Conservation (phyloP, 306 rosid genomes). For the Pyrus betulifolia region DNA sequence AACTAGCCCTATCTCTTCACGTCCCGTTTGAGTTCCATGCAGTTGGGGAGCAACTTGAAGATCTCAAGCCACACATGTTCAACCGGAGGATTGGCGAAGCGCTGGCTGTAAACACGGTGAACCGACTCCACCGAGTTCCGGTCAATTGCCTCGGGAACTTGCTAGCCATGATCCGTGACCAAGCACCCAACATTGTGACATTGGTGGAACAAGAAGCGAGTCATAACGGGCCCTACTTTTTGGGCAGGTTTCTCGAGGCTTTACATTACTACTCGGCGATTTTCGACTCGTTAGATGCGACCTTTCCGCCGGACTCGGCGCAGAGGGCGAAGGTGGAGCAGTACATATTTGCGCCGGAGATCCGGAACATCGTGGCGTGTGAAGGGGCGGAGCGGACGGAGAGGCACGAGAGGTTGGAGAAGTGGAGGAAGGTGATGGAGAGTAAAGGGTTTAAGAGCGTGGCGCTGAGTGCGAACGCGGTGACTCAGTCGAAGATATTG, state of each 20-base stretch:
- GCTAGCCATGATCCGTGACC: slow-evolving; percentile 66
- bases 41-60: slow-evolving; percentile 61
- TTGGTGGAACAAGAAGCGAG: slow-evolving; percentile 85
- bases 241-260: slow-evolving; percentile 75
- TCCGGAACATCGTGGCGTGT: slow-evolving; percentile 72
- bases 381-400: slow-evolving; percentile 69
- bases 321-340: slow-evolving; percentile 95
- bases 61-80: slow-evolving; percentile 74
- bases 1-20: slow-evolving; percentile 64
- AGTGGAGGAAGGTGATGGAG: slow-evolving; percentile 89
- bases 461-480: slow-evolving; percentile 70
- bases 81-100: slow-evolving; percentile 78
- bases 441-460: slow-evolving; percentile 77
- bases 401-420: slow-evolving; percentile 84
- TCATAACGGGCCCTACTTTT: slow-evolving; percentile 78
- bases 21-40: slow-evolving; percentile 86
- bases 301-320: slow-evolving; percentile 65
- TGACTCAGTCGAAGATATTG: slow-evolving; percentile 80
- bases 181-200: slow-evolving; percentile 74
- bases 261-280: slow-evolving; percentile 79
- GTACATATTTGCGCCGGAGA: slow-evolving; percentile 82
- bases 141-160: slow-evolving; percentile 42
- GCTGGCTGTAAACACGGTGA: slow-evolving; percentile 63
- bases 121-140: slow-evolving; percentile 69
- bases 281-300: slow-evolving; percentile 81